Percentiles rank a stretch among this genome's conserved stretches.
Conservation (phyloP, 345 rosid species). For the Anastatica hierochuntica region DNA sequence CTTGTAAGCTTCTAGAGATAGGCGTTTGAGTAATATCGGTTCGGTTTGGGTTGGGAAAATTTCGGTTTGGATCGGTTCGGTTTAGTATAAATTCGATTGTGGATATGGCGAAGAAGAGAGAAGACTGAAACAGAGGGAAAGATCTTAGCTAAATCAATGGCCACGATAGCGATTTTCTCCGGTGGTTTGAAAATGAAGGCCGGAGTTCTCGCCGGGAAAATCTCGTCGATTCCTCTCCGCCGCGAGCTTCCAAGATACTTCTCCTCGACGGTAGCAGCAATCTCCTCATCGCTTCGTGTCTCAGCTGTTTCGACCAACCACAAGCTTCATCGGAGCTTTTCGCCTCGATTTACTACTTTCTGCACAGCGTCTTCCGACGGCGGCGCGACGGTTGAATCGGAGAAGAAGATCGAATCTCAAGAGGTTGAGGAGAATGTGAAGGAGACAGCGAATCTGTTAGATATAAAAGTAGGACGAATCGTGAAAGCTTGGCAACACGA, state of each 20-base stretch:
- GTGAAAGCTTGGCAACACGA: conserved; percentile 90
- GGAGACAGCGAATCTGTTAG: conserved; percentile 61
- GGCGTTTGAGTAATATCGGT: too few species aligned
- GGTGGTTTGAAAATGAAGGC: conserved; percentile 21
- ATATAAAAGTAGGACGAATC: conserved; percentile 71
- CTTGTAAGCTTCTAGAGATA: too few species aligned
- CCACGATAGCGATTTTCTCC: conserved; percentile 15
- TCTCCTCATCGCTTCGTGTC: conserved; percentile 15
- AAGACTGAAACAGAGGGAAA: neutral
- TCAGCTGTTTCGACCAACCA: neutral
- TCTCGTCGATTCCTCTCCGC: conserved; percentile 24
- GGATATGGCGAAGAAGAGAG: neutral
- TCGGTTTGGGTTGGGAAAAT: too few species aligned
- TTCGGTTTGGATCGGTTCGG: too few species aligned
- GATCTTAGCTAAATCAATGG: conserved; percentile 14
- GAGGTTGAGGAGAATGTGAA: too few species aligned
- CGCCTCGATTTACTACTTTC: conserved; percentile 12
- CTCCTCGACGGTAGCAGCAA: neutral
- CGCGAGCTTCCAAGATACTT: conserved; percentile 5
- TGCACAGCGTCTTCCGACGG: conserved; percentile 20
- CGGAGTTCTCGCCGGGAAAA: conserved; percentile 16
- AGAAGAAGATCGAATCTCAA: conserved; percentile 12
- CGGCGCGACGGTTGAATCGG: conserved; percentile 6
- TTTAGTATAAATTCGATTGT: too few species aligned
- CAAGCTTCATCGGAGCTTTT: neutral